These are phyloP conservation scores for Hordeum marinum DNA, from an alignment of 176 grass and related monocot genomes.

Conservation along the genomic window DNA sequence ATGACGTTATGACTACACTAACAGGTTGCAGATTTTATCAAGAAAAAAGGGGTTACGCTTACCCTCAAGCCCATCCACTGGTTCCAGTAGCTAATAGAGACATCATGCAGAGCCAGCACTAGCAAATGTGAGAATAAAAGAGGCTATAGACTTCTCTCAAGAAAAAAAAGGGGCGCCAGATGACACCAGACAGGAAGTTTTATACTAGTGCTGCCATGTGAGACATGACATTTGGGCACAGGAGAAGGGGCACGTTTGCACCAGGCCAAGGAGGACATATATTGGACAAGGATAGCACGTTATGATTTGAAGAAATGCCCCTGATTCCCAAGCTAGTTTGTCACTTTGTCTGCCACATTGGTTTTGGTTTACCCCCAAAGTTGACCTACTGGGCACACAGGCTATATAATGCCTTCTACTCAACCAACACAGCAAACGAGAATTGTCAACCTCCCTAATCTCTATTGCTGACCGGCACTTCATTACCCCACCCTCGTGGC, in stretches of 20 bases:
- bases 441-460: neutral
- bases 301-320: neutral
- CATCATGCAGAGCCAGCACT: too few relatives aligned
- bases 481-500: neutral
- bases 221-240: neutral
- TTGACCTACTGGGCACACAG: neutral
- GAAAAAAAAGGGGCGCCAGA: neutral
- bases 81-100: too few relatives aligned
- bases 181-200: slow-evolving; percentile 3
- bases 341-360: neutral
- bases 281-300: neutral
- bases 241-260: neutral
- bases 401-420: neutral
- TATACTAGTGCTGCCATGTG: neutral
- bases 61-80: too few relatives aligned
- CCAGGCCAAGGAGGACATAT: neutral
- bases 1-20: neutral
- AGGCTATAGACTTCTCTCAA: neutral
- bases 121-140: too few relatives aligned
- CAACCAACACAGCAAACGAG: neutral
- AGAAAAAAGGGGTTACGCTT: too few relatives aligned
- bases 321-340: neutral
- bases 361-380: slow-evolving; percentile 1
- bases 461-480: neutral
- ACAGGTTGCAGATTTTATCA: too few relatives aligned